phyloP scores from a whole-genome alignment of 352 stramenopile genomes.

The Phytophthora fragariaefolia region DNA sequence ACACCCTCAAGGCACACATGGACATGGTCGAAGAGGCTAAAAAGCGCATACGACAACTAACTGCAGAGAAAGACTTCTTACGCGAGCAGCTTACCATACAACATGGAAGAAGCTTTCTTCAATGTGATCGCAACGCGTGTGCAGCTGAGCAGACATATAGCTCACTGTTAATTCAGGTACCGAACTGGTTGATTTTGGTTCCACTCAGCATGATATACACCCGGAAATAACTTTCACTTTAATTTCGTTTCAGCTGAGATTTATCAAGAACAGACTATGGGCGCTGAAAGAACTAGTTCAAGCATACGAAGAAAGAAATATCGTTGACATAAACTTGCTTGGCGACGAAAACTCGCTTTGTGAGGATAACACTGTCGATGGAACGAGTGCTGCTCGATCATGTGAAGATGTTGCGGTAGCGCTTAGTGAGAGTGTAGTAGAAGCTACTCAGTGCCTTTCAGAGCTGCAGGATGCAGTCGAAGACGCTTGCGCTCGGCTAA shows the following conservation, averaged over 20 bases:
- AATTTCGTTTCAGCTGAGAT: slow-evolving; percentile 26
- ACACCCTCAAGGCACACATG: slow-evolving; percentile 24
- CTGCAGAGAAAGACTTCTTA: slow-evolving; percentile 31
- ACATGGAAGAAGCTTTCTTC: slow-evolving; percentile 1
- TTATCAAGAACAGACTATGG: slow-evolving; percentile 33
- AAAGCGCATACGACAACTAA: slow-evolving; percentile 14
- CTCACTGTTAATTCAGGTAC: slow-evolving; percentile 35
- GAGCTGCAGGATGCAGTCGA: slow-evolving; percentile 51
- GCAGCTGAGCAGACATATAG: slow-evolving; percentile 20
- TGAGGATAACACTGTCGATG: slow-evolving; percentile 1
- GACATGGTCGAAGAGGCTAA: slow-evolving; percentile 15
- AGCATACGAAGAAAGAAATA: slow-evolving; percentile 42
- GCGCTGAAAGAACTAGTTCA: slow-evolving; percentile 43
- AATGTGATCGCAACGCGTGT: slow-evolving; percentile 5
- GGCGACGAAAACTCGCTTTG: slow-evolving; percentile 25
- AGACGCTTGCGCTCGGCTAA: slow-evolving; percentile 45
- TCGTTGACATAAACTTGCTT: slow-evolving; percentile 43
- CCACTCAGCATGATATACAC: not conserved
- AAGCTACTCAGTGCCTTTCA: slow-evolving; percentile 25
- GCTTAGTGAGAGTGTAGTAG: slow-evolving; percentile 27
- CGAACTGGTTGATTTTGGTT: not conserved
- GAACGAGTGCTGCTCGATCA: slow-evolving; percentile 13
- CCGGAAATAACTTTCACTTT: not conserved
- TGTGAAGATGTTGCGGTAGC: slow-evolving; percentile 16
- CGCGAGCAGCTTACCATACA: slow-evolving; percentile 18